Evolutionary conservation across 345 rosid species (phyloP).

Genomic region (Hibiscus syriacus): DNA sequence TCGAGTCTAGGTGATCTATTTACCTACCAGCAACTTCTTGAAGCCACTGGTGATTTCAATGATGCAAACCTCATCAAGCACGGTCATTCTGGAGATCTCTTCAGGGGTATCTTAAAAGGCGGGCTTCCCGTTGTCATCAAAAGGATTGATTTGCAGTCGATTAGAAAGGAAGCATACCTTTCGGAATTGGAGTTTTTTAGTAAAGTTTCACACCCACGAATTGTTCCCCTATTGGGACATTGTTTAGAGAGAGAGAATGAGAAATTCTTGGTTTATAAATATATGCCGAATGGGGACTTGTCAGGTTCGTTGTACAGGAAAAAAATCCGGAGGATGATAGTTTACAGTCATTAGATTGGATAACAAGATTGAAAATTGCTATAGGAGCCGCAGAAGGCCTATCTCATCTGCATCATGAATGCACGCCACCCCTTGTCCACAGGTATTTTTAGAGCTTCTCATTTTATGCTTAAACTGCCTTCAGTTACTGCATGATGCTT

Average conservation of each 20-base stretch:
- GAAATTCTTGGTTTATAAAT: conserved; percentile 77
- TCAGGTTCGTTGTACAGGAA: conserved; percentile 70
- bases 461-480: conserved; percentile 4
- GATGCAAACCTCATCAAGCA: conserved; percentile 72
- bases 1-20: conserved; percentile 67
- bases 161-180: conserved; percentile 52
- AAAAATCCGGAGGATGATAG: conserved; percentile 55
- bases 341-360: conserved; percentile 92
- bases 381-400: conserved; percentile 92
- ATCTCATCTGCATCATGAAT: conserved; percentile 85
- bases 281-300: conserved; percentile 83
- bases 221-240: conserved; percentile 85
- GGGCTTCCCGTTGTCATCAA: conserved; percentile 60
- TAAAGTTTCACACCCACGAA: conserved; percentile 63
- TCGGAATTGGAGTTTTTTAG: conserved; percentile 77
- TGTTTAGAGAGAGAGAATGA: conserved; percentile 74
- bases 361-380: conserved; percentile 92
- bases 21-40: conserved; percentile 68
- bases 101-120: conserved; percentile 57
- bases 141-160: conserved; percentile 47
- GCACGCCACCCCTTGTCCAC: conserved; percentile 81
- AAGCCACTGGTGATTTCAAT: conserved; percentile 59
- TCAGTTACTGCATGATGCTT: not conserved
- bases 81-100: conserved; percentile 92
- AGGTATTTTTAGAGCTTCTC: conserved; percentile 42